A percentile compares a stretch with the other conserved stretches of the same genome.
Evolutionary conservation across 129 eudicot species (phyloP).

Genomic region (Chrysanthemum lavandulifolium): DNA sequence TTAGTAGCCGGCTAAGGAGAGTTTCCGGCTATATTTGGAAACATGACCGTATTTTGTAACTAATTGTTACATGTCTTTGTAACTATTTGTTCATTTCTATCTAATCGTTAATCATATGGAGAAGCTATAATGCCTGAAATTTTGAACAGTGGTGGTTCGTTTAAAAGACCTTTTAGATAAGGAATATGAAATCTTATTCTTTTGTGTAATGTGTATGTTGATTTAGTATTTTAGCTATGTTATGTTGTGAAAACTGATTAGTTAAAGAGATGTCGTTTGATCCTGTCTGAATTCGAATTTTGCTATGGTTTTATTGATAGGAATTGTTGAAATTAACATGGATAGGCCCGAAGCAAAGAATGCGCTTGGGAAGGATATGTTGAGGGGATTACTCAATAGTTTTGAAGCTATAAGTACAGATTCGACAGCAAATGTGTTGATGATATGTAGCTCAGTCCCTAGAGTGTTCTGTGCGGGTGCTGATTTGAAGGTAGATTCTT

Average conservation of each 20-base stretch:
- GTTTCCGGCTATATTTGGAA: too few relatives aligned
- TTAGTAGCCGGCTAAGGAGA: too few relatives aligned
- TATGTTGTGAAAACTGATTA: too few relatives aligned
- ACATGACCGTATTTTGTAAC: too few relatives aligned
- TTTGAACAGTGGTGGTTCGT: too few relatives aligned
- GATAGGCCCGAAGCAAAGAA: conserved; percentile 89
- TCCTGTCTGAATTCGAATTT: too few relatives aligned
- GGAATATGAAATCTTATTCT: neutral
- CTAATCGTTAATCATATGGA: too few relatives aligned
- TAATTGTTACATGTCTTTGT: too few relatives aligned
- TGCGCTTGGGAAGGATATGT: conserved; percentile 91
- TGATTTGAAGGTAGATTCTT: conserved; percentile 79
- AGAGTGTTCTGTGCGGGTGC: conserved; percentile 98
- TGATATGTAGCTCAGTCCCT: conserved; percentile 89
- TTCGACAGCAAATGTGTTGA: conserved; percentile 63
- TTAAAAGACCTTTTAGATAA: neutral
- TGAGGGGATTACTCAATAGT: conserved; percentile 55
- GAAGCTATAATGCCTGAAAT: too few relatives aligned
- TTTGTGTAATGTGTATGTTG: neutral
- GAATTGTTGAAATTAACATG: conserved; percentile 74
- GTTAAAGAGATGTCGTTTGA: too few relatives aligned
- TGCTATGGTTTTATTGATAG: conserved; percentile 24
- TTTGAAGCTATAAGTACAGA: conserved; percentile 68
- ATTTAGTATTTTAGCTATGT: neutral
- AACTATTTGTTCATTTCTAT: too few relatives aligned